Base-by-base conservation (phyloP, 805 yeast genomes). In the Nakazawaea ernobii region DNA sequence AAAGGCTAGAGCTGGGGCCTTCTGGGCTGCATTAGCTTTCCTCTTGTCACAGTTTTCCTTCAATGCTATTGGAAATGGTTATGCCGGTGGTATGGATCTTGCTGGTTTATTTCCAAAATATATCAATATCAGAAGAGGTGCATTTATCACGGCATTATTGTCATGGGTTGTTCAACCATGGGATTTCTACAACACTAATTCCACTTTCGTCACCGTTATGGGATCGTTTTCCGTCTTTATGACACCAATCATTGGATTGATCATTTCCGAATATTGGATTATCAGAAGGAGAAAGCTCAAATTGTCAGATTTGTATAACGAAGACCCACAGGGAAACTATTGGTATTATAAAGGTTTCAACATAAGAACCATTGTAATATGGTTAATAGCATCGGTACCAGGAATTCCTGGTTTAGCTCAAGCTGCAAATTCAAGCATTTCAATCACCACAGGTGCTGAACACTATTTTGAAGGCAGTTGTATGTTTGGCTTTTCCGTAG, bases 31-130 rank as follows among this genome's bases (percentile, higher is more conserved):
- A 3, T 51, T 68, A 1, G 62, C 70, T 2, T 64, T 70, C 44
- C 58, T 61, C 9, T 41, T 63, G 24, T 63, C 71, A 4, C 75
- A 71, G 50, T 53, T 71, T 42, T 59, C 70, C 13, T 66, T 69
- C 54, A 70, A 69, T 45, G 62, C 69, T 15, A 58, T 70, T 14
- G 66, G 66, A 35, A 64, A 68, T 46, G 71, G 70, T 36, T 62
- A 70, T 39, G 63, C 75, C 39, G 76, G 75, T 10, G 79, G 78
- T 14, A 77, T 73, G 63, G 80, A 75, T 51, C 53, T 77, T 52
- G 71, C 77, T 27, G 80, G 75, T 49, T 53, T 76, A 51, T 63
- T 67, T 42, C 79, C 79, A 17, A 60, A 62, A 45, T 73, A 66
- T 51, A 57, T 74, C 52, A 68, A 69, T 52, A 63, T 74, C 45